These are phyloP conservation scores for Candida pseudoglaebosa DNA, from an alignment of 805 yeast species.

Conservation along the genomic window DNA sequence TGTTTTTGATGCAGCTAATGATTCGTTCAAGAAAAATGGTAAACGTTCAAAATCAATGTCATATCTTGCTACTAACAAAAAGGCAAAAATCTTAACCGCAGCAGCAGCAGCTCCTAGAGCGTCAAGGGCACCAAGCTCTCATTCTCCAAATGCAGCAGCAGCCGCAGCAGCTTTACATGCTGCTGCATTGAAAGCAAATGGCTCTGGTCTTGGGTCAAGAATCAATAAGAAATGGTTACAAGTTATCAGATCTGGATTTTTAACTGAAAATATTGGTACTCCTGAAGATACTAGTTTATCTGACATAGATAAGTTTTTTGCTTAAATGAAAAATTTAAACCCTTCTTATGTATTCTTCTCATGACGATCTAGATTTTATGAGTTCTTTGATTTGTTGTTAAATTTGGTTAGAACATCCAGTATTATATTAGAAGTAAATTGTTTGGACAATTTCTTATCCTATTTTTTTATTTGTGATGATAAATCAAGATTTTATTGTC, in stretches of 20 bases:
- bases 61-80: constrained; percentile 47
- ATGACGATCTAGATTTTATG: no score
- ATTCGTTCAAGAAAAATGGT: constrained; percentile 41
- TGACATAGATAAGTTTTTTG: constrained; percentile 47
- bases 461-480: constrained; percentile 1
- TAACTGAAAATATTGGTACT: constrained; percentile 70
- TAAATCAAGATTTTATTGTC: not conserved
- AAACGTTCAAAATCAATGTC: constrained; percentile 67
- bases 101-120: constrained; percentile 84
- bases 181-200: constrained; percentile 50
- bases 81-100: constrained; percentile 54
- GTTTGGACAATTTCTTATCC: not conserved
- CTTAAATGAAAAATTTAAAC: constrained; percentile 10
- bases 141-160: constrained; percentile 62
- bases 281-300: constrained; percentile 78
- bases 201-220: constrained; percentile 11
- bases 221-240: constrained; percentile 64
- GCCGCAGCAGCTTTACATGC: constrained; percentile 74
- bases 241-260: constrained; percentile 71
- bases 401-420: constrained; percentile 1
- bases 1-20: constrained; percentile 27
- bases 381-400: no score
- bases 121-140: constrained; percentile 56
- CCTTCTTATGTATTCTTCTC: not conserved
- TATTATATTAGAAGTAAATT: constrained; percentile 2